Conservation (phyloP, 352 stramenopile genomes). For the Pseudoperonospora humuli region DNA sequence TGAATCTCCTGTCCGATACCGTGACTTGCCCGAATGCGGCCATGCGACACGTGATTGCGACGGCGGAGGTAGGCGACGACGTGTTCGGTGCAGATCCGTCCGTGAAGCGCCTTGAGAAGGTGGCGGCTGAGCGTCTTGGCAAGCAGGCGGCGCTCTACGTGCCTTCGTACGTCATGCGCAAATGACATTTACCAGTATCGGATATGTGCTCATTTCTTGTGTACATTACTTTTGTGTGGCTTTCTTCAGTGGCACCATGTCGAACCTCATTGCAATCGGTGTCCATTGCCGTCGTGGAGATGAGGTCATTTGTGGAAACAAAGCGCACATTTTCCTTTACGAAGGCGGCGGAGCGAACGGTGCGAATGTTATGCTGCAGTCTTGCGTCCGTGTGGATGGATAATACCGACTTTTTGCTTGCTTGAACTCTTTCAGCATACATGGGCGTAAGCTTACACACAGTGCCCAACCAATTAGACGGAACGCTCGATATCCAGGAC, state of each 20-base stretch:
- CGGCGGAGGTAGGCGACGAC: conserved; percentile 70
- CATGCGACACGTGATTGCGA: conserved; percentile 90
- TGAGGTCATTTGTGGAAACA: conserved; percentile 92
- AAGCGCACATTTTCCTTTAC: conserved; percentile 96
- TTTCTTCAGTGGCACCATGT: conserved; percentile 89
- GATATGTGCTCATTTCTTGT: too few species aligned
- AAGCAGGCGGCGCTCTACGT: conserved; percentile 94
- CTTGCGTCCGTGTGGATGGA: background rate
- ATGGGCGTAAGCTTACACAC: conserved; percentile 88
- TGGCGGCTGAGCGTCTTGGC: conserved; percentile 88
- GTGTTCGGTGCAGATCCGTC: conserved; percentile 89
- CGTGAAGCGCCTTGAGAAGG: conserved; percentile 88
- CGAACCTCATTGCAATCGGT: conserved; percentile 93
- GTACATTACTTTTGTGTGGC: background rate
- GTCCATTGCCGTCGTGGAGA: conserved; percentile 89
- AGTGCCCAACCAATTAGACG: conserved; percentile 79
- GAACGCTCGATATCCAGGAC: conserved; percentile 76
- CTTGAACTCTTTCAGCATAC: conserved; percentile 40
- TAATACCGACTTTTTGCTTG: background rate
- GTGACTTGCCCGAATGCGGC: conserved; percentile 87
- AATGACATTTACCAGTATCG: too few species aligned
- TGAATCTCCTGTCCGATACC: conserved; percentile 96
- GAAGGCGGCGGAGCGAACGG: conserved; percentile 88
- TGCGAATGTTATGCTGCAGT: conserved; percentile 15
- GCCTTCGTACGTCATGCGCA: conserved; percentile 75